Conservation (phyloP, 2,329 filamentous ascomycete species). For the Trichoderma koningiopsis region DNA sequence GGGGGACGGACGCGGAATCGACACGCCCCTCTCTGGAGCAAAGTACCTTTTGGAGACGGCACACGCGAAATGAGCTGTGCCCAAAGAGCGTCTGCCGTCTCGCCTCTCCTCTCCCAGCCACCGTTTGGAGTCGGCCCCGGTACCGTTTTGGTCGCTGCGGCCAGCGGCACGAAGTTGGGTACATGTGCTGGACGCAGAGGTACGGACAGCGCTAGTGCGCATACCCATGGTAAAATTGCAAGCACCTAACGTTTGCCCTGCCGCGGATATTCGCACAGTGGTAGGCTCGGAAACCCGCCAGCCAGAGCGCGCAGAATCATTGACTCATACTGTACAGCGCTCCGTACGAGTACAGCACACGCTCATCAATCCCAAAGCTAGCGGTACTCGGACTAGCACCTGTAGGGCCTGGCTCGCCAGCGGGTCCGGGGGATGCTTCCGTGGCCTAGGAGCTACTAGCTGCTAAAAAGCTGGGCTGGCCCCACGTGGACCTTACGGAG, state of each 20-base stretch:
- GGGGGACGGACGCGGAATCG: neutral
- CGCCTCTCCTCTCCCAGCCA: neutral
- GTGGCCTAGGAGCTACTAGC: conserved; percentile 5
- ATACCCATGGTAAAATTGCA: neutral
- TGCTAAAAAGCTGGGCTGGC: conserved; percentile 3
- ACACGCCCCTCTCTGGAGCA: neutral
- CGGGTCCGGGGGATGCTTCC: conserved; percentile 29
- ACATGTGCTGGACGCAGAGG: neutral
- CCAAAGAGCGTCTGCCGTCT: neutral
- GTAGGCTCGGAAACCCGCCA: neutral
- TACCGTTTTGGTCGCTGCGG: neutral
- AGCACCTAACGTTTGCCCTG: neutral
- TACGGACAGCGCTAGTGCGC: neutral
- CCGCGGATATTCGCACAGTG: neutral
- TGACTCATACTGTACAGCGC: neutral
- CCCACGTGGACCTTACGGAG: conserved; percentile 25
- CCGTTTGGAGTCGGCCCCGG: conserved; percentile 1
- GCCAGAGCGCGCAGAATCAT: neutral
- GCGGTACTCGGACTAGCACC: neutral
- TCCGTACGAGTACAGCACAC: no score
- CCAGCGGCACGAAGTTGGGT: neutral
- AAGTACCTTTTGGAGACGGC: conserved; percentile 7
- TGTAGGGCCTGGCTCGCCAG: conserved; percentile 7
- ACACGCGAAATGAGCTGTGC: neutral
- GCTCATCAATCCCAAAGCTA: no score